These are phyloP conservation scores for Penicillium lividum DNA, from an alignment of 495 filamentous ascomycete genomes.

Conservation along the genomic window DNA sequence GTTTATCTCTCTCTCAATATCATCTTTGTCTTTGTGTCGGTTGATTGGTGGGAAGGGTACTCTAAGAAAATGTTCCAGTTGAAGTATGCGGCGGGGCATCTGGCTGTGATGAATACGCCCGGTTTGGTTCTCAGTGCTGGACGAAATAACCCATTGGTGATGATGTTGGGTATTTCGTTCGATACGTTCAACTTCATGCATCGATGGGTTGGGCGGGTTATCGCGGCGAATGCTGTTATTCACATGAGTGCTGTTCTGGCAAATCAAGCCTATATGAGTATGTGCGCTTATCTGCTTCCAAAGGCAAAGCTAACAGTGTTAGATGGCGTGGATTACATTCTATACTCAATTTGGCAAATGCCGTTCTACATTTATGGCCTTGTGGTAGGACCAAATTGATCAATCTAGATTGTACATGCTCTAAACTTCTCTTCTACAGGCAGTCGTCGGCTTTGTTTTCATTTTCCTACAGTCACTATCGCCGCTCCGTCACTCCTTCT, in stretches of 20 bases:
- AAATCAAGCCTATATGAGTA: slow-evolving; percentile 28
- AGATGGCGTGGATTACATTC: slow-evolving; percentile 30
- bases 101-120: slow-evolving; percentile 47
- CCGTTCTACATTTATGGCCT: slow-evolving; percentile 40
- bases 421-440: slow-evolving; percentile 20
- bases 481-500: slow-evolving; percentile 57
- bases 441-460: slow-evolving; percentile 46
- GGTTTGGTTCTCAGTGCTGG: slow-evolving; percentile 42
- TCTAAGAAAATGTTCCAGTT: slow-evolving; percentile 39
- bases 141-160: slow-evolving; percentile 46
- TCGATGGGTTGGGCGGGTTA: slow-evolving; percentile 46
- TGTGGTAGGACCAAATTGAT: slow-evolving; percentile 29
- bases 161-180: slow-evolving; percentile 38
- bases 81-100: slow-evolving; percentile 41
- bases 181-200: slow-evolving; percentile 50
- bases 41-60: slow-evolving; percentile 42
- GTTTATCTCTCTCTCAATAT: slow-evolving; percentile 39
- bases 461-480: slow-evolving; percentile 53
- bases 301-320: slow-evolving; percentile 2
- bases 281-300: slow-evolving; percentile 5
- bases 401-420: neutral
- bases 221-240: slow-evolving; percentile 36
- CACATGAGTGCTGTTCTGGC: slow-evolving; percentile 41
- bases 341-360: slow-evolving; percentile 33
- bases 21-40: slow-evolving; percentile 38